Conservation (phyloP, 306 rosid genomes). For the Cucurbita maxima region DNA sequence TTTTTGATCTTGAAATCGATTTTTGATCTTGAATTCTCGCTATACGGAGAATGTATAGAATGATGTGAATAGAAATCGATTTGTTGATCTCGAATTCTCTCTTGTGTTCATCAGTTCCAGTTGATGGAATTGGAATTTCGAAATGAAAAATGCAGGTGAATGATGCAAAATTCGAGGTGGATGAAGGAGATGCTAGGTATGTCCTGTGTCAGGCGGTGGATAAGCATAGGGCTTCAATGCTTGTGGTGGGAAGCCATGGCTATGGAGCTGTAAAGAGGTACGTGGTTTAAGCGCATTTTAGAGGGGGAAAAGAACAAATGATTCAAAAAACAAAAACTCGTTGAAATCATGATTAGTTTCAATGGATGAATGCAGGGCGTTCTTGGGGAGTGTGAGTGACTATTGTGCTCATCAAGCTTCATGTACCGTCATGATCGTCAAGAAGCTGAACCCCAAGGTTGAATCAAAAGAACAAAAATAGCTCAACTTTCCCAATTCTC, state of each 20-base stretch:
- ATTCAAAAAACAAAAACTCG: too few species aligned
- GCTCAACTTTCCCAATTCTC: not conserved
- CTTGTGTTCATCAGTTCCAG: too few species aligned
- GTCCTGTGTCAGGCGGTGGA: constrained; percentile 25
- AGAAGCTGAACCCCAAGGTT: not conserved
- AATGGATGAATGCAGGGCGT: not conserved
- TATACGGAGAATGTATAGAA: too few species aligned
- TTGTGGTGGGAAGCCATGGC: constrained; percentile 36
- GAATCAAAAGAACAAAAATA: not conserved
- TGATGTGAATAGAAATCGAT: not conserved
- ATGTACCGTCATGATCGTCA: constrained; percentile 3
- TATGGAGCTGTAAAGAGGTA: constrained; percentile 58
- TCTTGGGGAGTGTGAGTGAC: constrained; percentile 10
- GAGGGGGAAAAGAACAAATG: not conserved
- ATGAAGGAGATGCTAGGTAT: constrained; percentile 29
- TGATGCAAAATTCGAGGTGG: constrained; percentile 12
- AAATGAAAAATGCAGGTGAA: constrained; percentile 10
- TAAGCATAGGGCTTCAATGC: constrained; percentile 18
- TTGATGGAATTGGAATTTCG: not conserved
- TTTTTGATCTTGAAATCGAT: not conserved
- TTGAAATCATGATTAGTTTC: too few species aligned
- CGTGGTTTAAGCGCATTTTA: not conserved
- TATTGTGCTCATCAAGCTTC: constrained; percentile 9
- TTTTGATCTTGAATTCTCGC: too few species aligned
- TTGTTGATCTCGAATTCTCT: too few species aligned